A percentile compares a stretch with the other conserved stretches of the same genome.
Evolutionary conservation across 306 rosid genomes (phyloP).

Genomic region (Malus fusca): DNA sequence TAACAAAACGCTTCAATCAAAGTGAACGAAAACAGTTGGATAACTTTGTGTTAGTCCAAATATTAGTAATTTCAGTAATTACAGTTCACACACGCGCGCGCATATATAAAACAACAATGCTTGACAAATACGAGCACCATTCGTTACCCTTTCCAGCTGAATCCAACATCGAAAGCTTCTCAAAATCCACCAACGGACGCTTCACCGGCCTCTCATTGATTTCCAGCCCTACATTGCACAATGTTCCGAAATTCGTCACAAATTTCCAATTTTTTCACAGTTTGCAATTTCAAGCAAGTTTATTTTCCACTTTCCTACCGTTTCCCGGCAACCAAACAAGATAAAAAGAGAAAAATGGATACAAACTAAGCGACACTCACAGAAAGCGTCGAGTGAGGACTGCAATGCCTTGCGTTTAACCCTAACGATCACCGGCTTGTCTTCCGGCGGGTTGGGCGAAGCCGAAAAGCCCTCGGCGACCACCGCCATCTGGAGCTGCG

Average conservation of each 20-base stretch:
- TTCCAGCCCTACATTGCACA: constrained; percentile 58
- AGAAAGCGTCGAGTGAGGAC: constrained; percentile 69
- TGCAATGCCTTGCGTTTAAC: constrained; percentile 76
- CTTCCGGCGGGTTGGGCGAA: constrained; percentile 15
- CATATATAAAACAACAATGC: background rate
- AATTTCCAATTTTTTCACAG: background rate
- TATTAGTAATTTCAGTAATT: background rate
- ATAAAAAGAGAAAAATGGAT: background rate
- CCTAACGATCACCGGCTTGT: constrained; percentile 74
- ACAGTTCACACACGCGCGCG: background rate
- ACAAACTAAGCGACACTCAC: constrained; percentile 28
- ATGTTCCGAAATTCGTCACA: background rate
- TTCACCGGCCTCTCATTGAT: constrained; percentile 78
- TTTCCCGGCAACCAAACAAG: background rate
- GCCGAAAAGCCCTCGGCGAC: constrained; percentile 60
- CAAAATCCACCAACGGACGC: constrained; percentile 73
- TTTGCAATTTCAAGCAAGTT: background rate
- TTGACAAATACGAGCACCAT: background rate
- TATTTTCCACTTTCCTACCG: background rate
- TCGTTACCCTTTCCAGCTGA: constrained; percentile 42
- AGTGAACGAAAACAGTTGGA: background rate
- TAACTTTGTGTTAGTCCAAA: background rate
- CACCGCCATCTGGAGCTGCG: constrained; percentile 18
- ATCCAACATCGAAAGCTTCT: constrained; percentile 47
- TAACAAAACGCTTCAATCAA: background rate